Evolutionary conservation across 176 grass and related monocot genomes (phyloP).

Genomic region (Paspalum notatum): DNA sequence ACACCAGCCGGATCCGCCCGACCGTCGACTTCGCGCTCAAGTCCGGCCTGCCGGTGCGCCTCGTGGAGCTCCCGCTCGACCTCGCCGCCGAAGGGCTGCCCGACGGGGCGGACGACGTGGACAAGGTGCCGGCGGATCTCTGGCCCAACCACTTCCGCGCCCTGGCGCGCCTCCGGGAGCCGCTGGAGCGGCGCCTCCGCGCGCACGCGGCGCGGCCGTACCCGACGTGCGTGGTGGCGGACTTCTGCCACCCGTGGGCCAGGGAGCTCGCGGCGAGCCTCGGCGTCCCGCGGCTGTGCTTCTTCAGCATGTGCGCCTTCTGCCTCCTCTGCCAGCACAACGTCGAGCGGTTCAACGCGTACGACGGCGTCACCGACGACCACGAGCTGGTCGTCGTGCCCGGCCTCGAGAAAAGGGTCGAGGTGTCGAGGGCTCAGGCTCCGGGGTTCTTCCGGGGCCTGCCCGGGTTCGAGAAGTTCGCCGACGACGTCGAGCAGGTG

Average conservation of each 20-base stretch:
- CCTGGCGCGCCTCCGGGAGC: conserved; percentile 21
- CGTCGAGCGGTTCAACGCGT: conserved; percentile 42
- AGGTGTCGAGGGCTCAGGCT: conserved; percentile 55
- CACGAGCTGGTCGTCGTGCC: conserved; percentile 55
- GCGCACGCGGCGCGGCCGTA: conserved; percentile 15
- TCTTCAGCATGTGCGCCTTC: conserved; percentile 68
- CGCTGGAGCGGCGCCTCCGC: conserved; percentile 42
- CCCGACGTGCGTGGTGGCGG: conserved; percentile 64
- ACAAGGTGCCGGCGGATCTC: background rate
- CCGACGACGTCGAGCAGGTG: conserved; percentile 31
- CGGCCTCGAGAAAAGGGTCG: conserved; percentile 35
- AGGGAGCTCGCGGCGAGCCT: conserved; percentile 48
- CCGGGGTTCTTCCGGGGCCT: conserved; percentile 31
- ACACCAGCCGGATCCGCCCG: conserved; percentile 8
- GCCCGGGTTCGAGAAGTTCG: background rate
- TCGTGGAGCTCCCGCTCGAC: conserved; percentile 48
- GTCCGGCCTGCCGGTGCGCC: conserved; percentile 12
- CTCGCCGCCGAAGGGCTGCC: conserved; percentile 14
- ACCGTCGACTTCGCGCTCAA: conserved; percentile 9
- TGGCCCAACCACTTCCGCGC: background rate
- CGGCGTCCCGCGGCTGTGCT: conserved; percentile 43
- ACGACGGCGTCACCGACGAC: conserved; percentile 20
- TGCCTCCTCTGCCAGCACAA: conserved; percentile 50
- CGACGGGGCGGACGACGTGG: conserved; percentile 29
- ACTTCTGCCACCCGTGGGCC: conserved; percentile 67